phyloP scores from a whole-genome alignment of 1,284 basidiomycete genomes.

The Ustilago xerochloae region DNA sequence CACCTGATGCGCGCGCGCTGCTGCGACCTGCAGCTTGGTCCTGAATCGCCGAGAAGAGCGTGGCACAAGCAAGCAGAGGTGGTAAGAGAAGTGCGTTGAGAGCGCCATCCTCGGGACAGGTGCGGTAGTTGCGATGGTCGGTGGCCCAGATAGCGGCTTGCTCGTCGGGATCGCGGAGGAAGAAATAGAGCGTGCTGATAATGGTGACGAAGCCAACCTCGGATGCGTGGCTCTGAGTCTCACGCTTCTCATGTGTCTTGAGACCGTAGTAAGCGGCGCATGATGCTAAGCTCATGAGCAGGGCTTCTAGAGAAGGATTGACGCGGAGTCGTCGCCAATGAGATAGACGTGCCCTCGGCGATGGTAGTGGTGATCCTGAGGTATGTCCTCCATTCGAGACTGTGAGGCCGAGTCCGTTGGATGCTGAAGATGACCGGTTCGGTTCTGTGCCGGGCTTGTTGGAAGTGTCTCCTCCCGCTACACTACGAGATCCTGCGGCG shows the following conservation, averaged over 20 bases:
- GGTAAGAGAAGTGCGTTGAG: conserved; percentile 54
- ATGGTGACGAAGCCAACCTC: conserved; percentile 49
- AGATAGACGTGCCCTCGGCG: not conserved
- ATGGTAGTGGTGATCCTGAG: not conserved
- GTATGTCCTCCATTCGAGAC: not conserved
- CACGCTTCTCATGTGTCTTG: conserved; percentile 25
- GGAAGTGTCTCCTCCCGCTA: not conserved
- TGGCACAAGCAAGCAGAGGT: conserved; percentile 50
- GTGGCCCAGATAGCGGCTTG: conserved; percentile 60
- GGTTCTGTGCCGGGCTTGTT: conserved; percentile 12
- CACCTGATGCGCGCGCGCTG: conserved; percentile 43
- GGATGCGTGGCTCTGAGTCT: conserved; percentile 39
- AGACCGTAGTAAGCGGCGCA: conserved; percentile 39
- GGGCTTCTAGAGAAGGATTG: conserved; percentile 44
- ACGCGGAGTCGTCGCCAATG: conserved; percentile 26
- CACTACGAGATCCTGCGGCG: not conserved
- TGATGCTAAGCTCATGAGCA: conserved; percentile 36
- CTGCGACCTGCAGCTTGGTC: conserved; percentile 45
- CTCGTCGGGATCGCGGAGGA: conserved; percentile 41
- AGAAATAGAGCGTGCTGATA: conserved; percentile 46
- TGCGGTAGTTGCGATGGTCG: conserved; percentile 56
- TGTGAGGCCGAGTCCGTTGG: conserved; percentile 12
- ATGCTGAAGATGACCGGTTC: conserved; percentile 19
- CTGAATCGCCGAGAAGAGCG: conserved; percentile 51
- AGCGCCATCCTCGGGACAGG: conserved; percentile 56